Evolutionary conservation across 2,329 filamentous ascomycete genomes (phyloP), one percentile per base, ranked within the genome.

Genomic region (Monosporascus sp.): DNA sequence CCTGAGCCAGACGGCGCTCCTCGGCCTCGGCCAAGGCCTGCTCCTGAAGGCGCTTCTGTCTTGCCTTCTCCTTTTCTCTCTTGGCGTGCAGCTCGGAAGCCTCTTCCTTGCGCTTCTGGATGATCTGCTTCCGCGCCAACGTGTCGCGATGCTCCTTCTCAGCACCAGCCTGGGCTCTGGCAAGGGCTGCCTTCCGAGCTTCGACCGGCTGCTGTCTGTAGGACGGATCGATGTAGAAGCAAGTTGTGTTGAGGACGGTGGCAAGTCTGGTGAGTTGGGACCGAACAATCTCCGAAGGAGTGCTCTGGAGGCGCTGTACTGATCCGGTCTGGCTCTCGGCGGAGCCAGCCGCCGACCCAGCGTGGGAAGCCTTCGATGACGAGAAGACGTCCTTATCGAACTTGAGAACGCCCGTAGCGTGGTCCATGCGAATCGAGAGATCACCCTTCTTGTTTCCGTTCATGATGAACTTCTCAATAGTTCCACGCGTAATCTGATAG

Each of bases 391-490:
- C 94, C 52, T 91, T 95, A 72, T 99, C 94, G 65, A 99, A 99
- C 71, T 91, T 97, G 56, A 99, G 84, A 49, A 97, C 89, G 56
- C 94, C 91, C 51, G 92, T 93, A 57, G 91, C 91, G 70, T 99
- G 94, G 69, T 97, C 90, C 74, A 97, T 91, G 57, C 94, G 91
- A 65, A 99, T 95, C 51, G 94, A 89, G 46, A 99, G 82, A 65
- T 99, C 94, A 53, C 94, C 94, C 84, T 99, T 99, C 85, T 99
- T 99, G 83, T 96, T 97, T 59, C 94, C 94, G 74, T 99, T 99
- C 94, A 99, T 99, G 80, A 99, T 97, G 80, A 99, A 99, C 78
- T 97, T 99, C 80, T 99, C 94, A 62, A 99, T 95, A 57, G 90
- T 96, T 61, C 87, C 85, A 51, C 89, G 86, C 59, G 84, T 88